phyloP scores from a whole-genome alignment of 331 rosid species.

The Saraca asoca region DNA sequence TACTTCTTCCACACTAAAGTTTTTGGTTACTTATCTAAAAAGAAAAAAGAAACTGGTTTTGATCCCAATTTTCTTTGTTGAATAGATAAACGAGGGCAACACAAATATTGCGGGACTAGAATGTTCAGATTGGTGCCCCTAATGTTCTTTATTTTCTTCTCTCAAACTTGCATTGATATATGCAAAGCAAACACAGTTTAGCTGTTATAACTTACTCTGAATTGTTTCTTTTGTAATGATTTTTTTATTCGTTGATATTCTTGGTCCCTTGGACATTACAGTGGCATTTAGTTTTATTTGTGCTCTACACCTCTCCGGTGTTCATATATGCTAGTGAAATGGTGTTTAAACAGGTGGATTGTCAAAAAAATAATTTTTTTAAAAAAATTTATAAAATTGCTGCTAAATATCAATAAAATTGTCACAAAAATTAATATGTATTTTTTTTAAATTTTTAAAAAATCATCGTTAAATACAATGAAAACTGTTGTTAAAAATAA shows the following conservation, averaged over 20 bases:
- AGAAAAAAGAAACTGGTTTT: neutral
- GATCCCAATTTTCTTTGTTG: slow-evolving; percentile 40
- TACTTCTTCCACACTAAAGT: neutral
- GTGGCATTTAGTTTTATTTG: neutral
- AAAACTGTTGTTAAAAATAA: too few relatives aligned
- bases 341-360: slow-evolving; percentile 78
- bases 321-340: slow-evolving; percentile 31
- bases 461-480: too few relatives aligned
- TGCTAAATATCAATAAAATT: too few relatives aligned
- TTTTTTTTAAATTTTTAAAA: too few relatives aligned
- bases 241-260: slow-evolving; percentile 27
- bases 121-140: slow-evolving; percentile 85
- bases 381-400: too few relatives aligned
- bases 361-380: too few relatives aligned
- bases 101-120: slow-evolving; percentile 92
- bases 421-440: too few relatives aligned
- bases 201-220: slow-evolving; percentile 18
- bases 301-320: slow-evolving; percentile 30
- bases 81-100: slow-evolving; percentile 87
- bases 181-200: slow-evolving; percentile 26
- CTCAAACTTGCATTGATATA: slow-evolving; percentile 88
- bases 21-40: neutral
- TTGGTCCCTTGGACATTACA: slow-evolving; percentile 14
- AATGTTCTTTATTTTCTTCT: slow-evolving; percentile 91
- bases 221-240: slow-evolving; percentile 28